Percentiles rank a stretch among this genome's conserved stretches.
phyloP scores from a whole-genome alignment of 208 protist species.

The Leishmania martiniquensis region DNA sequence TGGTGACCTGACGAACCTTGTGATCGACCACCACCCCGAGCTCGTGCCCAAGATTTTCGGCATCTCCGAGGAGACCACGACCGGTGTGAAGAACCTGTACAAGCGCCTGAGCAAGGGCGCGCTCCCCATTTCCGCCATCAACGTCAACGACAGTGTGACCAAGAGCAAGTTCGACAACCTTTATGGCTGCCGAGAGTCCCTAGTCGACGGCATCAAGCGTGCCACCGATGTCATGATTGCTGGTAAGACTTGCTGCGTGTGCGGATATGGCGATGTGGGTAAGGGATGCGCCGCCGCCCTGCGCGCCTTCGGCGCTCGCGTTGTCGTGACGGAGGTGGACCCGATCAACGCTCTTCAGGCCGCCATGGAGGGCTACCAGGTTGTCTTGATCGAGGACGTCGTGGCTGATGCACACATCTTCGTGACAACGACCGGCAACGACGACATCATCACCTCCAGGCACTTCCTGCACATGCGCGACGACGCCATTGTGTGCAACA shows the following conservation, averaged over 20 bases:
- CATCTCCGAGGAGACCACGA: slow-evolving; percentile 99
- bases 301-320: slow-evolving; percentile 95
- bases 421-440: slow-evolving; percentile 98
- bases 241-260: slow-evolving; percentile 98
- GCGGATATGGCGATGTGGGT: slow-evolving; percentile 99
- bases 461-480: slow-evolving; percentile 99
- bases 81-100: slow-evolving; percentile 99
- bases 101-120: slow-evolving; percentile 94
- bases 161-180: slow-evolving; percentile 99
- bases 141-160: slow-evolving; percentile 99
- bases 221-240: slow-evolving; percentile 99
- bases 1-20: slow-evolving; percentile 98
- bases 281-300: slow-evolving; percentile 98
- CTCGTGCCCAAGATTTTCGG: slow-evolving; percentile 95
- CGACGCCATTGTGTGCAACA: slow-evolving; percentile 99
- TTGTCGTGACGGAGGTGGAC: slow-evolving; percentile 99
- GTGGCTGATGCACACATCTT: slow-evolving; percentile 95
- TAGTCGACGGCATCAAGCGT: slow-evolving; percentile 99
- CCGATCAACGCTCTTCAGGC: slow-evolving; percentile 99
- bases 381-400: slow-evolving; percentile 96
- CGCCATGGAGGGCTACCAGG: slow-evolving; percentile 98
- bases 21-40: slow-evolving; percentile 95
- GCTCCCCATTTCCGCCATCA: slow-evolving; percentile 99
- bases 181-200: slow-evolving; percentile 99
- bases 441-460: slow-evolving; percentile 97